Conservation (phyloP, 495 filamentous ascomycete species). For the Hypoxylon fuscum region DNA sequence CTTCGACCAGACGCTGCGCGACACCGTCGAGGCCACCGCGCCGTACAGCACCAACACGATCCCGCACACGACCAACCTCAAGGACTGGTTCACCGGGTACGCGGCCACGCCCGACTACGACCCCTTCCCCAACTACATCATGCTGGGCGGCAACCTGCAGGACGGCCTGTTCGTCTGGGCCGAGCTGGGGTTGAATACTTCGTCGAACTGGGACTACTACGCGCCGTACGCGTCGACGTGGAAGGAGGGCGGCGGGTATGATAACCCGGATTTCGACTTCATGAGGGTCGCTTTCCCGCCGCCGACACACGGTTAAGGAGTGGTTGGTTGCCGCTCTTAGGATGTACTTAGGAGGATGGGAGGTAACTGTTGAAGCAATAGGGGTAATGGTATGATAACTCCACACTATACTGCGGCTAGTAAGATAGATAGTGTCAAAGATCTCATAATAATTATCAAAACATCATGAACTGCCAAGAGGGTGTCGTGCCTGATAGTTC, state of each 20-base stretch:
- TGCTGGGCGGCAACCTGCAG: constrained; percentile 56
- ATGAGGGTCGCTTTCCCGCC: constrained; percentile 30
- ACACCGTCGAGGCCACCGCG: constrained; percentile 59
- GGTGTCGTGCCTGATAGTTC: too few species aligned
- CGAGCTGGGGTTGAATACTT: constrained; percentile 65
- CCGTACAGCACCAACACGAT: constrained; percentile 65
- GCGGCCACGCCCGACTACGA: constrained; percentile 50
- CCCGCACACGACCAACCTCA: constrained; percentile 54
- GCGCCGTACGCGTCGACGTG: constrained; percentile 45
- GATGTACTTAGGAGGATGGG: not conserved
- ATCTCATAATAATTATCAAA: too few species aligned
- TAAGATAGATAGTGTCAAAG: too few species aligned
- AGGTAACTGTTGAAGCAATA: not conserved
- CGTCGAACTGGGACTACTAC: constrained; percentile 47
- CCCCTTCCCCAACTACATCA: constrained; percentile 52
- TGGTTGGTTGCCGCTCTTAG: too few species aligned
- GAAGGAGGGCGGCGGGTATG: constrained; percentile 45
- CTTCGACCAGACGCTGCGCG: constrained; percentile 62
- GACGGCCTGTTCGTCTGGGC: constrained; percentile 67
- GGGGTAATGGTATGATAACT: too few species aligned
- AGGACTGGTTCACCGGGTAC: constrained; percentile 49
- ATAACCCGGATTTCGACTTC: constrained; percentile 43
- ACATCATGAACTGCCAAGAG: too few species aligned
- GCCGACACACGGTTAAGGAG: constrained; percentile 37
- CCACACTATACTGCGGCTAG: too few species aligned